Base-by-base conservation (phyloP, 2,329 filamentous ascomycete genomes). In the Scedosporium aurantiacum region DNA sequence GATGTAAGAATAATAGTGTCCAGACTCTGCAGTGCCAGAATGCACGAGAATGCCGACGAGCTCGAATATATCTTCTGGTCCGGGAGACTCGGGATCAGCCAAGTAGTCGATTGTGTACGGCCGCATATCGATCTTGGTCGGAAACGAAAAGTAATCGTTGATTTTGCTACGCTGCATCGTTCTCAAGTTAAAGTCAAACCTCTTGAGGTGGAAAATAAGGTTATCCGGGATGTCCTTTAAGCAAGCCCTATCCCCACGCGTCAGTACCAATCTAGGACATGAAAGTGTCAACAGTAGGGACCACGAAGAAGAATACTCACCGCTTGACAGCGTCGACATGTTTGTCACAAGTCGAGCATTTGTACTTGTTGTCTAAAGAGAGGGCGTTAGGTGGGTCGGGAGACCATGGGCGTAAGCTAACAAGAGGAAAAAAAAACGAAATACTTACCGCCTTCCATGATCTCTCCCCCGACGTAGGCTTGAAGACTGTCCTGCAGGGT, bases 1-100 rank as follows among this genome's bases (percentile, higher is more conserved):
- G 65, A 95, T 91, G 71, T 91, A 97, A 0, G 93, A 97, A 74
- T 97, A 97, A 74, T 99, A 99, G 72, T 99, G 94, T 0, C 94
- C 94, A 28, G 91, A 93, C 70, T 97, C 91, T 12, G 93, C 91
- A 2, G 89, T 96, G 16, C 94, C 94, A 14, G 89, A 88, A 71
- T 99, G 94, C 1, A 99, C 91, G 18, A 99, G 84, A 55, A 99
- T 85, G 2, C 94, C 94, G n/a, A 96, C 92, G 2, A 99, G 81
- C 72, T 97, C 91, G 68, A 97, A 99, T 0, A 89, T 72, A 72
- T 99, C 94, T 45, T 87, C 82, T 54, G 83, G 74, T 3, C 75
- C 73, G 2, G 80, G 76, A 3, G 78, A 72, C 1, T 79, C 75
- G 3, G 83, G 78, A 62, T 89, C 80, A 65, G 86, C 89, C 37